Evolutionary conservation across 208 protist genomes (phyloP).

Genomic region (Strigomonas galati): DNA sequence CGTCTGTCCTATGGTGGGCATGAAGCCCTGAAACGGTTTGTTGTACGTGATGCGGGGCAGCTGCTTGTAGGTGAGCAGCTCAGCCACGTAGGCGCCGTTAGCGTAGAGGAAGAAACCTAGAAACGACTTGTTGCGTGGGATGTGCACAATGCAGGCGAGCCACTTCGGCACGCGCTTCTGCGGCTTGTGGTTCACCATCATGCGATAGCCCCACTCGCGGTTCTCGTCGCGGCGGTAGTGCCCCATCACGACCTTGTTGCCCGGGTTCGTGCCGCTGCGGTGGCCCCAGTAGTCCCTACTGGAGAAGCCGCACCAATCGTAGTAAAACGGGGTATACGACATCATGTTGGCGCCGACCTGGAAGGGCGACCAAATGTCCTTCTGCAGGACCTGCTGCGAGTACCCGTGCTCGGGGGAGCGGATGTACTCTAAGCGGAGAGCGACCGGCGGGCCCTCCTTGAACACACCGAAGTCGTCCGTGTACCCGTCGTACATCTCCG

Average conservation of each 20-base stretch:
- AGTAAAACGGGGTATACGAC: conserved; percentile 89
- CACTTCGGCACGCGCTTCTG: conserved; percentile 90
- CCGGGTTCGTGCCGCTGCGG: conserved; percentile 84
- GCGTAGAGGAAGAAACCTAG: conserved; percentile 91
- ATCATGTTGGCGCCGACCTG: conserved; percentile 85
- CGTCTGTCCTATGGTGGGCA: conserved; percentile 89
- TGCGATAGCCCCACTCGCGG: conserved; percentile 65
- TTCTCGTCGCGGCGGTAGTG: conserved; percentile 86
- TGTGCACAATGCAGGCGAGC: conserved; percentile 84
- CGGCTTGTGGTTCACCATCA: conserved; percentile 89
- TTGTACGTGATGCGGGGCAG: conserved; percentile 90
- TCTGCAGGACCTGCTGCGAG: conserved; percentile 80
- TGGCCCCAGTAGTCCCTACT: conserved; percentile 90
- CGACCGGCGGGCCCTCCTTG: conserved; percentile 86
- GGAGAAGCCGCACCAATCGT: conserved; percentile 85
- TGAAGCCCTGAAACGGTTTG: conserved; percentile 76
- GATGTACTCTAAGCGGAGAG: conserved; percentile 88
- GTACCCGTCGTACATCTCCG: conserved; percentile 93
- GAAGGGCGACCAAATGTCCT: conserved; percentile 91
- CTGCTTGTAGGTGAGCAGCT: conserved; percentile 92
- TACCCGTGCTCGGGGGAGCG: conserved; percentile 83
- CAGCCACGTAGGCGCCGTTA: conserved; percentile 88
- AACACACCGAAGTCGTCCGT: conserved; percentile 92
- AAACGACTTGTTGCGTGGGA: conserved; percentile 74
- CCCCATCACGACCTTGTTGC: conserved; percentile 76